Evolutionary conservation across 768 basidiomycete species (phyloP).

Genomic region (Rickenella mellea): DNA sequence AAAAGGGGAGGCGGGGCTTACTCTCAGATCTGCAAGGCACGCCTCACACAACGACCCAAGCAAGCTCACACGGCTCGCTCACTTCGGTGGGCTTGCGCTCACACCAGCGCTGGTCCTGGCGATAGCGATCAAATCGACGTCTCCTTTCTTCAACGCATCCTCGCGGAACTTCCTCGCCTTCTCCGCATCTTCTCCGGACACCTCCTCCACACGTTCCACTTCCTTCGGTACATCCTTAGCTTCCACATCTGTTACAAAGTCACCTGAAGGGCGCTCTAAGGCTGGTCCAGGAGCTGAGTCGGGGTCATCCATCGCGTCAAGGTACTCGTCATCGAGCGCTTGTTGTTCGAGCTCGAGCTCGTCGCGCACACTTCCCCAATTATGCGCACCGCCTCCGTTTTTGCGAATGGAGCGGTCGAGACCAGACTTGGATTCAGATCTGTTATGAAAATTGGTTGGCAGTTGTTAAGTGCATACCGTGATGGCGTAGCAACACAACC

Average conservation of each 20-base stretch:
- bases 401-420: slow-evolving; percentile 66
- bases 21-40: too few relatives aligned
- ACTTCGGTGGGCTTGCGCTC: neutral
- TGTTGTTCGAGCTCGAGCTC: slow-evolving; percentile 53
- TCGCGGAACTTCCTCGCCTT: slow-evolving; percentile 61
- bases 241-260: slow-evolving; percentile 1
- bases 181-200: slow-evolving; percentile 50
- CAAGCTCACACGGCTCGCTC: too few relatives aligned
- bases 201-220: slow-evolving; percentile 20
- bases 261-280: slow-evolving; percentile 8
- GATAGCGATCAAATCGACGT: slow-evolving; percentile 63
- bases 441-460: slow-evolving; percentile 15
- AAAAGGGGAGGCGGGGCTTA: too few relatives aligned
- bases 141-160: slow-evolving; percentile 56
- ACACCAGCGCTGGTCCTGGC: slow-evolving; percentile 66
- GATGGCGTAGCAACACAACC: neutral
- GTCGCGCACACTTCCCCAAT: slow-evolving; percentile 71
- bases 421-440: slow-evolving; percentile 71
- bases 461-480: neutral
- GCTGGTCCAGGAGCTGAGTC: slow-evolving; percentile 9
- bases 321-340: slow-evolving; percentile 50
- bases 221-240: slow-evolving; percentile 3
- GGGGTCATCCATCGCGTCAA: slow-evolving; percentile 24
- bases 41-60: too few relatives aligned
- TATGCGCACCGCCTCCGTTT: slow-evolving; percentile 71